Conservation (phyloP, 1,284 basidiomycete genomes). For the Hymenochaete sp. region DNA sequence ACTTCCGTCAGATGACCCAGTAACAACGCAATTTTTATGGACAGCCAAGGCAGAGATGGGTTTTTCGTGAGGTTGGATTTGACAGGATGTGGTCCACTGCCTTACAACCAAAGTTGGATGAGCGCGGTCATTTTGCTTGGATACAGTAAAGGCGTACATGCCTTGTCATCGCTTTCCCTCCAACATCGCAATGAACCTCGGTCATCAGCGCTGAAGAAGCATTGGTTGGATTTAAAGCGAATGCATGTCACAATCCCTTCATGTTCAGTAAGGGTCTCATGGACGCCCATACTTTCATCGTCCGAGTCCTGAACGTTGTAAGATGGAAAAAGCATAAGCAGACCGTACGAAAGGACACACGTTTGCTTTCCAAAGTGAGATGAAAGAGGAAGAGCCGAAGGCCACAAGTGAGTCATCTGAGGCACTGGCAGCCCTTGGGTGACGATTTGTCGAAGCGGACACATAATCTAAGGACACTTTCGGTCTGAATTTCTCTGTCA, state of each 20-base stretch:
- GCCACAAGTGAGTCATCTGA: slow-evolving; percentile 53
- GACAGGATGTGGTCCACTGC: slow-evolving; percentile 48
- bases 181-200: slow-evolving; percentile 54
- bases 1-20: slow-evolving; percentile 72
- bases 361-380: slow-evolving; percentile 72
- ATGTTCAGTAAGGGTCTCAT: slow-evolving; percentile 67
- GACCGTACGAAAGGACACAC: slow-evolving; percentile 25
- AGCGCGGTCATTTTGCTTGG: slow-evolving; percentile 12
- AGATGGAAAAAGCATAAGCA: slow-evolving; percentile 13
- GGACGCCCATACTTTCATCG: slow-evolving; percentile 44
- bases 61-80: slow-evolving; percentile 52
- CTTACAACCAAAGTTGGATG: slow-evolving; percentile 14
- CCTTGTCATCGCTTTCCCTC: slow-evolving; percentile 37
- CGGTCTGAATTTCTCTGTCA: background rate
- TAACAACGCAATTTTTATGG: slow-evolving; percentile 43
- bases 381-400: slow-evolving; percentile 68
- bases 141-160: slow-evolving; percentile 21
- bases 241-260: slow-evolving; percentile 69
- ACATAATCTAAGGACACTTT: slow-evolving; percentile 42
- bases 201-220: slow-evolving; percentile 68
- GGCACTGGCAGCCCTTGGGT: slow-evolving; percentile 54
- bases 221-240: slow-evolving; percentile 38
- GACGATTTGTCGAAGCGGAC: slow-evolving; percentile 71
- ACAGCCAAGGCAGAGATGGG: slow-evolving; percentile 60
- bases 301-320: slow-evolving; percentile 35